Percentiles rank a stretch among this genome's conserved stretches.
These are phyloP conservation scores for Amanita jacksonii DNA, from an alignment of 768 basidiomycete species.

Conservation along the genomic window DNA sequence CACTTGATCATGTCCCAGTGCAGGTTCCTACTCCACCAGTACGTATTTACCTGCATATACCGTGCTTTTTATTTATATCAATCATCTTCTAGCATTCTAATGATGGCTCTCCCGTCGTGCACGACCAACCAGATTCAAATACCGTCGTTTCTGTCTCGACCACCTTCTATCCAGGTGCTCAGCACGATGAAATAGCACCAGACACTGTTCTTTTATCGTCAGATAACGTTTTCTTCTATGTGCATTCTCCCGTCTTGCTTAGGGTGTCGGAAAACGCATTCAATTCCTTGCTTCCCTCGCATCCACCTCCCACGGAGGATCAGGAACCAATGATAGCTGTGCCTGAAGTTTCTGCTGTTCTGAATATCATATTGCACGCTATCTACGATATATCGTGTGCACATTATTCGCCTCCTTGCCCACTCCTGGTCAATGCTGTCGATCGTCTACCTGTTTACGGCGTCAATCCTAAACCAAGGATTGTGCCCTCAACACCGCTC, in stretches of 20 bases:
- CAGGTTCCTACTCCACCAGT: slow-evolving; percentile 65
- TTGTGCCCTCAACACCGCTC: slow-evolving; percentile 45
- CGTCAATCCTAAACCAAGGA: slow-evolving; percentile 35
- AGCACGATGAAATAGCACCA: slow-evolving; percentile 42
- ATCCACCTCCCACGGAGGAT: slow-evolving; percentile 27
- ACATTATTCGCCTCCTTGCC: slow-evolving; percentile 63
- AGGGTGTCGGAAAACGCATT: slow-evolving; percentile 57
- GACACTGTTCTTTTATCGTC: slow-evolving; percentile 60
- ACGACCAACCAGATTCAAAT: slow-evolving; percentile 25
- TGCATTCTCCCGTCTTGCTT: slow-evolving; percentile 52
- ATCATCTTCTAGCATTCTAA: slow-evolving; percentile 29
- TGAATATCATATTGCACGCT: slow-evolving; percentile 68
- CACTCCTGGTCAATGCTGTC: slow-evolving; percentile 47
- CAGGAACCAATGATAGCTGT: slow-evolving; percentile 45
- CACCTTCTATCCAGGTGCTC: slow-evolving; percentile 67
- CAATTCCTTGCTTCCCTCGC: slow-evolving; percentile 42
- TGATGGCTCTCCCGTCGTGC: slow-evolving; percentile 33
- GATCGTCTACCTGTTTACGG: slow-evolving; percentile 53
- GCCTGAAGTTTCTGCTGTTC: slow-evolving; percentile 46
- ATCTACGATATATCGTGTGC: slow-evolving; percentile 66
- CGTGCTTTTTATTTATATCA: neutral
- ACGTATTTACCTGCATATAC: slow-evolving; percentile 15
- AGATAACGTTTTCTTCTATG: slow-evolving; percentile 81
- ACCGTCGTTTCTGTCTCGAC: slow-evolving; percentile 69
- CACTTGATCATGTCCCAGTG: slow-evolving; percentile 12